Conservation (phyloP, 2,329 filamentous ascomycete genomes). For the Pseudogymnoascus sp. region DNA sequence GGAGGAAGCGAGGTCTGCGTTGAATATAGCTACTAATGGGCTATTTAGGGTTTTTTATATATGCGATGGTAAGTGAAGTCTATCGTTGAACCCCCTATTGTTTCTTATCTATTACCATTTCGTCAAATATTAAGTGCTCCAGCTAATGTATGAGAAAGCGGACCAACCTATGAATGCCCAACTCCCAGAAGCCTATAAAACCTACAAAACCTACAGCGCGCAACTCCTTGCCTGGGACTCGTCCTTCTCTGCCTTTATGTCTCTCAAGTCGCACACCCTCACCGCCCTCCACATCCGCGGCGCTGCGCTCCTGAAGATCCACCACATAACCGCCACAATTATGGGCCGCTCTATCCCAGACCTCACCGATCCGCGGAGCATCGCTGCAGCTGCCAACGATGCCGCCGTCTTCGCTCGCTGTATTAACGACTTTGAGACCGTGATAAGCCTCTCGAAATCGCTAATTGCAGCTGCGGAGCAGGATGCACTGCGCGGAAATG, state of each 20-base stretch:
- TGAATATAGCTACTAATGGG: slow-evolving; percentile 20
- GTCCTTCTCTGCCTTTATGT: slow-evolving; percentile 23
- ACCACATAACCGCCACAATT: slow-evolving; percentile 20
- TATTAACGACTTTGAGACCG: slow-evolving; percentile 15
- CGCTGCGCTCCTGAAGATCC: slow-evolving; percentile 25
- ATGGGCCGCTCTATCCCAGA: slow-evolving; percentile 15
- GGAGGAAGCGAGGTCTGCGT: slow-evolving; percentile 19
- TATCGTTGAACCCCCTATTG: background rate
- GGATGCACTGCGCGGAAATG: slow-evolving; percentile 19
- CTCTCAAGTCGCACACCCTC: slow-evolving; percentile 16
- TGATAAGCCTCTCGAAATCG: slow-evolving; percentile 21
- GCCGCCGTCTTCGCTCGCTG: slow-evolving; percentile 3
- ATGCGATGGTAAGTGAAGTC: slow-evolving; percentile 14
- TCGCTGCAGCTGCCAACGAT: background rate
- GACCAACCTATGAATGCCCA: slow-evolving; percentile 17
- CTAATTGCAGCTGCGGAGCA: slow-evolving; percentile 22
- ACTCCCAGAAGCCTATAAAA: slow-evolving; percentile 12
- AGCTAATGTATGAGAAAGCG: background rate
- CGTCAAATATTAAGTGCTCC: background rate
- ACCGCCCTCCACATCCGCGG: slow-evolving; percentile 23
- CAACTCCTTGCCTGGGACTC: background rate
- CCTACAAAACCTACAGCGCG: slow-evolving; percentile 15
- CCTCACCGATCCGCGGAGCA: background rate
- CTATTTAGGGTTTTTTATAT: slow-evolving; percentile 22
- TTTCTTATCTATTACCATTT: background rate